Base-by-base conservation (phyloP, 495 filamentous ascomycete species). In the Rusavskia elegans region DNA sequence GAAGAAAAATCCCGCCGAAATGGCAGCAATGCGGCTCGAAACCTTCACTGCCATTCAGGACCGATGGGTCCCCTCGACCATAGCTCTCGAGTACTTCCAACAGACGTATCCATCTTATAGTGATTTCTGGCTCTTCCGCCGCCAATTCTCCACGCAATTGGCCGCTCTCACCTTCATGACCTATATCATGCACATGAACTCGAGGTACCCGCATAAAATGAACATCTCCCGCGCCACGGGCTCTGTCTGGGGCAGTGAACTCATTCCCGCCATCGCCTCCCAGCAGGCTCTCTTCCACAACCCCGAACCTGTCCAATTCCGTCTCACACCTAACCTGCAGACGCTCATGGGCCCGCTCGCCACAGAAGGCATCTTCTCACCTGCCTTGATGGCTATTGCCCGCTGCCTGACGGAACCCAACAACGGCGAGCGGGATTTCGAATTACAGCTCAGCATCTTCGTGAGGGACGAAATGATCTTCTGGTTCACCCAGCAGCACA, bases 101-200 rank as follows among this genome's bases (percentile, higher is more conserved):
- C 72, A 78, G 53, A 86, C 80, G 9, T 95, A 90, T 66, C 86
- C 92, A 50, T 85, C 85, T 42, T 97, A 84, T 62, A 75, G 85
- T 23, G 89, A 95, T 60, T 95, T 97, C 75, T 97, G 89, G 85
- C 80, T 97, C 38, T 99, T 99, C 84, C 82, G 90, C 41, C 81
- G 89, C 46, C 88, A 94, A 52, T 96, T 97, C 66, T 82, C 86
- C 29, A 96, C 96, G 68, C 92, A 97, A 67, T 81, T 95, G 46
- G 89, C 92, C n/a, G 82, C 89, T 2, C 76, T 96, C 51, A 95
- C 89, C 13, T 99, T 97, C 71, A 94, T 99, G 85, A 99, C 93
- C 36, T 97, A 95, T 63, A 83, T 93, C 54, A 85, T 99, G 70
- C 87, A 87, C 71, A 96, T 97, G 76, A 84, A 85, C 64, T 83